Base-by-base conservation (phyloP, 345 rosid species). In the Angophora floribunda region DNA sequence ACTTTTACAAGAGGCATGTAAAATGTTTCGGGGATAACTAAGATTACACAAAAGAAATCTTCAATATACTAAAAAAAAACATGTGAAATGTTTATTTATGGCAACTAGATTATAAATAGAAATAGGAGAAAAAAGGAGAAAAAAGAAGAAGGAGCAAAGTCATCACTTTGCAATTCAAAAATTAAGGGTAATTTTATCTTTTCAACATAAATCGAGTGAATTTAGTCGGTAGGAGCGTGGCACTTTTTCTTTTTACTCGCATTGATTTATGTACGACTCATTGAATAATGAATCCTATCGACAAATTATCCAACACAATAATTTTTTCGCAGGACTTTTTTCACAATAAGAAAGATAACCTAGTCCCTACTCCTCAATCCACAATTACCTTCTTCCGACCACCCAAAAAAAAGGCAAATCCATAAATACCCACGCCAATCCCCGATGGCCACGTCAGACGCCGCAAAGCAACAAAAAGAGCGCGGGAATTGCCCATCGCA, bases 1-100 rank as follows among this genome's bases (percentile, higher is more conserved):
- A 8, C 21, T 22, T 55, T 55, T 55, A 22, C 1, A 0, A 0
- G 0, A 5, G 5, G 9, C 28, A 8, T 1, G 5, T 55, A 55
- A 4, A 22, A 55, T 12, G 9, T 4, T 55, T 8, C 21, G 22
- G 28, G 61, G 22, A 55, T 22, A 55, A 21, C 22, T 55, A 22
- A 55, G 12, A 55, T 21, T 22, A 2, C 61, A 22, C 28, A 55
- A 11, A 55, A 22, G 6, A 22, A 55, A 12, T 9, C 9, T 55
- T 55, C 61, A 22, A 55, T 12, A 55, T 28, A 4, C 28, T 55
- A 22, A 55, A 55, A 55, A 11, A 55, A 22, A 55, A 55, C 8
- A 21, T 55, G 28, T 22, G 24, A 55, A 55, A 55, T 55, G 28
- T 26, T 55, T 55, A 55, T 21, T 55, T 55, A 55, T 22, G 22